Percentiles rank a stretch among this genome's conserved stretches.
Conservation (phyloP, 139 green algal species). For the Coelastrella sp. region DNA sequence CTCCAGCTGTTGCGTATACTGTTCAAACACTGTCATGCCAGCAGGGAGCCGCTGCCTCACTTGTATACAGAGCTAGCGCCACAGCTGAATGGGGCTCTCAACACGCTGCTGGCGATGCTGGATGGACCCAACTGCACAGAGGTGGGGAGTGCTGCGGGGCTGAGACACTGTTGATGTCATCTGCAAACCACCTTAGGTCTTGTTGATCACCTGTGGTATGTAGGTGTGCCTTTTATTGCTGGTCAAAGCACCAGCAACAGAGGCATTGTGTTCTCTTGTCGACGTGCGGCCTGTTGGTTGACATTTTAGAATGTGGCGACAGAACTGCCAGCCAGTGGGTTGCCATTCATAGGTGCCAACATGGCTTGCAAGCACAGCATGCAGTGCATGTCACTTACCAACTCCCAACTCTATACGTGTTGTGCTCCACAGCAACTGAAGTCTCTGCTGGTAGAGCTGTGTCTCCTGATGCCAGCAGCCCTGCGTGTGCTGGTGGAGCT, state of each 20-base stretch:
- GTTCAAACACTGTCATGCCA: slow-evolving; percentile 66
- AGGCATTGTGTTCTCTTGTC: no score
- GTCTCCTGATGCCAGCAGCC: slow-evolving; percentile 86
- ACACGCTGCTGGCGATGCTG: slow-evolving; percentile 75
- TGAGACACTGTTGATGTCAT: slow-evolving; percentile 3
- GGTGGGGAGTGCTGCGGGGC: slow-evolving; percentile 4
- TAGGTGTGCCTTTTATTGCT: no score
- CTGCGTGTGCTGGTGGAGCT: slow-evolving; percentile 80
- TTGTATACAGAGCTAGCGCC: slow-evolving; percentile 46
- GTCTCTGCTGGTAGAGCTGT: slow-evolving; percentile 87
- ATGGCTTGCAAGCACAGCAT: no score
- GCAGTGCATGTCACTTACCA: no score
- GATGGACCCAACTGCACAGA: slow-evolving; percentile 68
- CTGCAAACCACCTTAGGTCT: no score
- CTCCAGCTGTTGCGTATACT: slow-evolving; percentile 66
- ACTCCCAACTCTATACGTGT: neutral
- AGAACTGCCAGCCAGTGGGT: no score
- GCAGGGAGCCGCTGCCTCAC: slow-evolving; percentile 44
- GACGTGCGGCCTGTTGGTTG: no score
- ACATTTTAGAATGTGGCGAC: no score
- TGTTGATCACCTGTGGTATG: no score
- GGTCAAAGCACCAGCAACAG: no score
- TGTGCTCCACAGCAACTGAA: slow-evolving; percentile 29
- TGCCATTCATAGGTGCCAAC: no score
- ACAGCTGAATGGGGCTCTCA: slow-evolving; percentile 62